A percentile compares a stretch with the other conserved stretches of the same genome.
These are phyloP conservation scores for Boletus rubropictus DNA, from an alignment of 768 basidiomycete genomes.

Conservation along the genomic window DNA sequence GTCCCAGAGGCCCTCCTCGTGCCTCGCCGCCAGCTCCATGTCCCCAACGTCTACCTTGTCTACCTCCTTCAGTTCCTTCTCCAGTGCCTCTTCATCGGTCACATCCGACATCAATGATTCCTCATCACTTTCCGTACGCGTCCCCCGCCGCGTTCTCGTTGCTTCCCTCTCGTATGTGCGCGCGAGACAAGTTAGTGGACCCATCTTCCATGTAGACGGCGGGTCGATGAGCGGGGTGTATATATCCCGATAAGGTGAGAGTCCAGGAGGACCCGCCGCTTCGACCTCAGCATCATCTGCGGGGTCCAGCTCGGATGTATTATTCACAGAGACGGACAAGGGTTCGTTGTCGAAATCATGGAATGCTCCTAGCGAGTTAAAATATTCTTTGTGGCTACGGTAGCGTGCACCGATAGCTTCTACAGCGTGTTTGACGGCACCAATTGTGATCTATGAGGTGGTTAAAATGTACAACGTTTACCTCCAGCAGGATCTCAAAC, in stretches of 20 bases:
- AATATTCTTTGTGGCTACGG: slow-evolving; percentile 37
- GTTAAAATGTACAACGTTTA: background rate
- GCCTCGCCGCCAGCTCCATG: slow-evolving; percentile 22
- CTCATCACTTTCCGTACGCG: slow-evolving; percentile 14
- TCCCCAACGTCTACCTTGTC: slow-evolving; percentile 37
- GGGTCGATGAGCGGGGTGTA: slow-evolving; percentile 34
- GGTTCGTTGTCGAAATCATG: slow-evolving; percentile 1
- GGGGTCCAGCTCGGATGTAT: slow-evolving; percentile 9
- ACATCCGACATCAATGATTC: slow-evolving; percentile 29
- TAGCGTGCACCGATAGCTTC: slow-evolving; percentile 40
- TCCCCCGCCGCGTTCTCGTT: slow-evolving; percentile 12
- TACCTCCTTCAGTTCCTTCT: slow-evolving; percentile 40
- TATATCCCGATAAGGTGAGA: slow-evolving; percentile 28
- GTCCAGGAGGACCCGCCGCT: background rate
- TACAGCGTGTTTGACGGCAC: slow-evolving; percentile 46
- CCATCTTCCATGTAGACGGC: slow-evolving; percentile 18
- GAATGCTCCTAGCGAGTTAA: slow-evolving; percentile 30
- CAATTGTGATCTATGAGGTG: slow-evolving; percentile 35
- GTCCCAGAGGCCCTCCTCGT: slow-evolving; percentile 42
- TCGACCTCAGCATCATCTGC: slow-evolving; percentile 3
- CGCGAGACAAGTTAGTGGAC: slow-evolving; percentile 13
- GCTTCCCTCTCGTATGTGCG: slow-evolving; percentile 24
- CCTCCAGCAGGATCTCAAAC: background rate
- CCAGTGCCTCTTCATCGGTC: slow-evolving; percentile 35
- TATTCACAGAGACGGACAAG: background rate